Conservation (phyloP, 2,329 filamentous ascomycete genomes). For the Zelopaecilomyces penicillatus region DNA sequence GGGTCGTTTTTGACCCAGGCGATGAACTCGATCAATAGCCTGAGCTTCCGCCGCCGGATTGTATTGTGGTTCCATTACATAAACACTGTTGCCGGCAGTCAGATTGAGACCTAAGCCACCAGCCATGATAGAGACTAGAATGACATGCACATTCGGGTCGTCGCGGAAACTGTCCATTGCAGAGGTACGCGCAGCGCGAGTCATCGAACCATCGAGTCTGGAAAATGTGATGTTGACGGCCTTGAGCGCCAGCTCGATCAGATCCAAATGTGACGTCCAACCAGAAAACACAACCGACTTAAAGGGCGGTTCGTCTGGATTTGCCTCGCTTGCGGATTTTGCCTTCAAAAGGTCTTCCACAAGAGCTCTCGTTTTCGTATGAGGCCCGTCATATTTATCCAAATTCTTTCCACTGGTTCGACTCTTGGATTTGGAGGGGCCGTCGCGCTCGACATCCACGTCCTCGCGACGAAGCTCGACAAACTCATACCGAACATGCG, state of each 20-base stretch:
- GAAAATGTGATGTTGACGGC: constrained; percentile 58
- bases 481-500: constrained; percentile 53
- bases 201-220: constrained; percentile 89
- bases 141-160: constrained; percentile 62
- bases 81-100: constrained; percentile 81
- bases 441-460: constrained; percentile 49
- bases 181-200: constrained; percentile 60
- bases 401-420: constrained; percentile 43
- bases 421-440: constrained; percentile 31
- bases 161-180: constrained; percentile 74
- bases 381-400: constrained; percentile 71
- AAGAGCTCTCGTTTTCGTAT: constrained; percentile 83
- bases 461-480: constrained; percentile 59
- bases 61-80: constrained; percentile 99
- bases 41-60: constrained; percentile 94
- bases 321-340: constrained; percentile 51
- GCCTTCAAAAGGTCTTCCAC: constrained; percentile 63
- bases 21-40: constrained; percentile 92
- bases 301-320: constrained; percentile 62
- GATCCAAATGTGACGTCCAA: constrained; percentile 92
- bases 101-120: constrained; percentile 89
- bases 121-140: constrained; percentile 86
- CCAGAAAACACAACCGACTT: constrained; percentile 93
- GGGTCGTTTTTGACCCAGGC: constrained; percentile 79
- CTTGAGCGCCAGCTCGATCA: constrained; percentile 76